Conservation (phyloP, 176 grass and related monocot species). For the Microstegium vimineum region DNA sequence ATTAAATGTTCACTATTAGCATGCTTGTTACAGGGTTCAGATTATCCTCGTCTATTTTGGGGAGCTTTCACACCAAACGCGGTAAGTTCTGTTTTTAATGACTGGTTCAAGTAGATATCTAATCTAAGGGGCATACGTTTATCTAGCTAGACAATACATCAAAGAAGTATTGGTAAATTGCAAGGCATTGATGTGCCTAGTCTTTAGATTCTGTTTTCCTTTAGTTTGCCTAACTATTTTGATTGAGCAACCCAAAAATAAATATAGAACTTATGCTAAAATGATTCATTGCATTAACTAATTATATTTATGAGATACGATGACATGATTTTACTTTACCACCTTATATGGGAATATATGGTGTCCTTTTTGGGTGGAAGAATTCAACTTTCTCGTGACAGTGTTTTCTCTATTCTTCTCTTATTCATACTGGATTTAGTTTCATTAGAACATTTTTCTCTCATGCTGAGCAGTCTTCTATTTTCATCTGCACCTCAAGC, state of each 20-base stretch:
- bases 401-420: background rate
- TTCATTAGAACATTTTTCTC: background rate
- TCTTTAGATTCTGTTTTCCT: background rate
- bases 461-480: background rate
- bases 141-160: background rate
- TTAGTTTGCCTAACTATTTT: background rate
- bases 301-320: background rate
- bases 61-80: conserved; percentile 85
- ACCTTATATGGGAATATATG: background rate
- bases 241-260: background rate
- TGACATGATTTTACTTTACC: background rate
- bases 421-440: background rate
- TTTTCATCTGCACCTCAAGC: background rate
- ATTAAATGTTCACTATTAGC: conserved; percentile 31
- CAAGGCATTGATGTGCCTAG: background rate
- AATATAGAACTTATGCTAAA: background rate
- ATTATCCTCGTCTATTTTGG: conserved; percentile 81
- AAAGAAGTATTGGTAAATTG: background rate
- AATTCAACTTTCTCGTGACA: background rate
- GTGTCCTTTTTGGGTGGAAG: background rate
- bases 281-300: background rate
- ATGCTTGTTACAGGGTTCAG: conserved; percentile 61
- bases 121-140: conserved; percentile 2
- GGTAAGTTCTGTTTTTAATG: conserved; percentile 41
- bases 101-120: conserved; percentile 22